Evolutionary conservation across 177 flowering plant genomes (phyloP).

Genomic region (Tripterygium wilfordii): DNA sequence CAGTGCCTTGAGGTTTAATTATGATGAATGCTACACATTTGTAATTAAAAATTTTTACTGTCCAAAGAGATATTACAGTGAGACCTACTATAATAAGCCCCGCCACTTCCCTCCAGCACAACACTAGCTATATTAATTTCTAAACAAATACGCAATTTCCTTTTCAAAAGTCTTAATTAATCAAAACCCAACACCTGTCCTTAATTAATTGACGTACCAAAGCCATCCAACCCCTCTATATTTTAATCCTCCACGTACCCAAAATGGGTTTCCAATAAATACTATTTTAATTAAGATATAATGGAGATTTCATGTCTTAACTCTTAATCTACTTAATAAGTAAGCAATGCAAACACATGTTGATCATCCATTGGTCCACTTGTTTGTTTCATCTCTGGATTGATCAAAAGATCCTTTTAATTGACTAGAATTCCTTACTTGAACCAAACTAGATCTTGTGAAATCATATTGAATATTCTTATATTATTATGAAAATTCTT

Average conservation of each 20-base stretch:
- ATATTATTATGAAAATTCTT: slow-evolving; percentile 1
- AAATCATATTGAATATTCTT: slow-evolving; percentile 1
- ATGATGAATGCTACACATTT: too few relatives aligned
- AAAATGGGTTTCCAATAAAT: slow-evolving; percentile 32
- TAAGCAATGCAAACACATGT: slow-evolving; percentile 33
- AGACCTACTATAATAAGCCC: too few relatives aligned
- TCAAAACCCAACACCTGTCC: slow-evolving; percentile 31
- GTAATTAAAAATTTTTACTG: too few relatives aligned
- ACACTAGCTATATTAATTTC: too few relatives aligned
- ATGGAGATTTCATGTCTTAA: slow-evolving; percentile 18
- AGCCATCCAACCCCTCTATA: slow-evolving; percentile 6
- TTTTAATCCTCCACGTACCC: slow-evolving; percentile 17
- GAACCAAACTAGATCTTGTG: slow-evolving; percentile 35
- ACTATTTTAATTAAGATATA: slow-evolving; percentile 9
- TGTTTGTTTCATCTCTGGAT: slow-evolving; percentile 30
- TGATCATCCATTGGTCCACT: slow-evolving; percentile 19
- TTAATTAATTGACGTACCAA: slow-evolving; percentile 22
- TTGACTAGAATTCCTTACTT: too few relatives aligned
- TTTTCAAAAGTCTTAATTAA: neutral
- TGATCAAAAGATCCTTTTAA: too few relatives aligned
- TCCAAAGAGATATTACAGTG: too few relatives aligned
- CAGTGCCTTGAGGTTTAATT: too few relatives aligned
- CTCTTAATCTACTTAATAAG: slow-evolving; percentile 25
- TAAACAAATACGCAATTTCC: neutral
- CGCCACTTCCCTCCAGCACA: too few relatives aligned